Conservation (phyloP, 805 yeast genomes). For the Starmerella kuoi region DNA sequence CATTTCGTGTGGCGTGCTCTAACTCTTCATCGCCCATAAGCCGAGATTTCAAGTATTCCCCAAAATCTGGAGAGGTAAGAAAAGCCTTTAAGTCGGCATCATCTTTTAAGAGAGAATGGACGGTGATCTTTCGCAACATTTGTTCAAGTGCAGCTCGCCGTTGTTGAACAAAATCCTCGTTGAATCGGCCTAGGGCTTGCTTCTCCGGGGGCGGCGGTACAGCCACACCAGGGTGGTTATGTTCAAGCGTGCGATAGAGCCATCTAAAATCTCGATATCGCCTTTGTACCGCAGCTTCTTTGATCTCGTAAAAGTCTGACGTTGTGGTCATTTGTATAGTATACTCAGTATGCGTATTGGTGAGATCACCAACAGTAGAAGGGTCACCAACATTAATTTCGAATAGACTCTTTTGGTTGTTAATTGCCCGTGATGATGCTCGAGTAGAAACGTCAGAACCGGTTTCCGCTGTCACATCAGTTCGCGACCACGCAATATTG, state of each 20-base stretch:
- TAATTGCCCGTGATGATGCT: background rate
- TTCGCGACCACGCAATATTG: background rate
- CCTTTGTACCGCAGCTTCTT: constrained; percentile 53
- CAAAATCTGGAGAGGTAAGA: constrained; percentile 59
- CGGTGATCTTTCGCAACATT: constrained; percentile 67
- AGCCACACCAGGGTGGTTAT: constrained; percentile 77
- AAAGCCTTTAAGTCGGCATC: constrained; percentile 74
- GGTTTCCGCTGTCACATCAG: background rate
- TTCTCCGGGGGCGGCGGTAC: constrained; percentile 96
- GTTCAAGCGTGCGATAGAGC: constrained; percentile 79
- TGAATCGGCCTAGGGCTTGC: constrained; percentile 84
- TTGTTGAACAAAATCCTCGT: constrained; percentile 76
- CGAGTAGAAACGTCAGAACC: background rate
- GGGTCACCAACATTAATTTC: constrained; percentile 18
- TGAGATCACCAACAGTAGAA: constrained; percentile 60
- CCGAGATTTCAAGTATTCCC: constrained; percentile 46
- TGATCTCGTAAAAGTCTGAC: constrained; percentile 31
- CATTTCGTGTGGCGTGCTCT: constrained; percentile 12
- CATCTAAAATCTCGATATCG: constrained; percentile 88
- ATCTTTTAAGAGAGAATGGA: constrained; percentile 41
- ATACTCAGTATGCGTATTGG: constrained; percentile 81
- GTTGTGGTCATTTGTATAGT: constrained; percentile 54
- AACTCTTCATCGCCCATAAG: constrained; percentile 40
- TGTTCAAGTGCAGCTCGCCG: constrained; percentile 73
- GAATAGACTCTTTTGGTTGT: constrained; percentile 2